A percentile compares a stretch with the other conserved stretches of the same genome.
phyloP scores from a whole-genome alignment of 805 yeast genomes.

The Ogataea wickerhamii region DNA sequence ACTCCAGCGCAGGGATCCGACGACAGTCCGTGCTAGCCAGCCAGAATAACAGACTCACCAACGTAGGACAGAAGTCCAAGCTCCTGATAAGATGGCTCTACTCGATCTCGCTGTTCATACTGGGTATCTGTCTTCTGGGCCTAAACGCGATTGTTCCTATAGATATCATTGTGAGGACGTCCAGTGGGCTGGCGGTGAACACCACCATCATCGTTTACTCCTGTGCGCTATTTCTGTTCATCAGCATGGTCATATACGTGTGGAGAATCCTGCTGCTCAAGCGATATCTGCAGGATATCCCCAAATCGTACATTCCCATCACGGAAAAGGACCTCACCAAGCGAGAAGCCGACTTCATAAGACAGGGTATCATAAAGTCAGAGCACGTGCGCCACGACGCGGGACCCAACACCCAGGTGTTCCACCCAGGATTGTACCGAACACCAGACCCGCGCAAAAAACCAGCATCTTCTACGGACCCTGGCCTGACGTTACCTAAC shows the following conservation, averaged over 20 bases:
- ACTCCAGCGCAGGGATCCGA: conserved; percentile 1
- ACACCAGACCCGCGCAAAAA: conserved; percentile 4
- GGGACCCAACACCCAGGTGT: conserved; percentile 39
- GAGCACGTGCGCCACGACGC: conserved; percentile 38
- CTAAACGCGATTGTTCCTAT: conserved; percentile 72
- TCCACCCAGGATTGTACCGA: conserved; percentile 48
- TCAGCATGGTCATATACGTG: conserved; percentile 49
- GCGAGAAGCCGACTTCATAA: conserved; percentile 39
- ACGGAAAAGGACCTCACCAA: conserved; percentile 56
- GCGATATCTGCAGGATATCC: conserved; percentile 67
- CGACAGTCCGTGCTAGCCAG: conserved; percentile 10
- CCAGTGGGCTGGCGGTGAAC: conserved; percentile 62
- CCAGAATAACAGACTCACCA: conserved; percentile 11
- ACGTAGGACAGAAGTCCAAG: conserved; percentile 20
- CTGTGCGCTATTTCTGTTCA: conserved; percentile 54
- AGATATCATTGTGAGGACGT: conserved; percentile 61
- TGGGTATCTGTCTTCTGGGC: conserved; percentile 45
- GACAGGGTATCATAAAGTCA: conserved; percentile 40
- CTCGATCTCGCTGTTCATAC: conserved; percentile 40
- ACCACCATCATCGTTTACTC: conserved; percentile 77
- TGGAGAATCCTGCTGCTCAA: conserved; percentile 57
- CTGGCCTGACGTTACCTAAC: conserved; percentile 20
- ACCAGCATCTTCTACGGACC: conserved; percentile 1
- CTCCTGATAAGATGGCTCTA: conserved; percentile 39
- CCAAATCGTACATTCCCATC: conserved; percentile 70